These are phyloP conservation scores for Amphibolis antarctica DNA, from an alignment of 106 monocot genomes.

Conservation along the genomic window DNA sequence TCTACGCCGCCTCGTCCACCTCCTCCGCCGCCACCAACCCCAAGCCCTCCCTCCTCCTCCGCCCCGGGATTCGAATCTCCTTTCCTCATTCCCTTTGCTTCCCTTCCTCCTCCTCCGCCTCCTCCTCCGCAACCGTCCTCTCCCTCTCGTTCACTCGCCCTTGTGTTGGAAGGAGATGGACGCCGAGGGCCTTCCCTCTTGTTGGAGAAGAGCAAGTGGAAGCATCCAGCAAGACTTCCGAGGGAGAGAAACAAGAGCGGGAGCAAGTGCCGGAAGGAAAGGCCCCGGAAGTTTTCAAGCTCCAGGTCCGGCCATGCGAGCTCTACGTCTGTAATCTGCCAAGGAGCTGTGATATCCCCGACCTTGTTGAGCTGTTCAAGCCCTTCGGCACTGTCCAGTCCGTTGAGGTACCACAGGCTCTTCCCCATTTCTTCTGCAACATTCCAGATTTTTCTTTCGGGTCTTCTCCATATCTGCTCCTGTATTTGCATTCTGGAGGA, in stretches of 20 bases:
- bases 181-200: slow-evolving; percentile 8
- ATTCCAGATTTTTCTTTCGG: not conserved
- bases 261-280: not conserved
- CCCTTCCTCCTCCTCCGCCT: not conserved
- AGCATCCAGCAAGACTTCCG: not conserved
- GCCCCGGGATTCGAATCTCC: not conserved
- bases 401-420: slow-evolving; percentile 47
- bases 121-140: slow-evolving; percentile 3
- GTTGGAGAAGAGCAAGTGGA: slow-evolving; percentile 14
- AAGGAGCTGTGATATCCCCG: slow-evolving; percentile 47
- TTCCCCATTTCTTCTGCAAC: not conserved
- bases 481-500: no score
- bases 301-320: slow-evolving; percentile 39
- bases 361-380: slow-evolving; percentile 58
- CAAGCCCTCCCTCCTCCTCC: not conserved
- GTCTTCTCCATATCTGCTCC: no score
- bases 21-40: not conserved
- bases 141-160: not conserved
- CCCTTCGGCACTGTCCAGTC: slow-evolving; percentile 46
- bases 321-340: slow-evolving; percentile 81
- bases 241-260: slow-evolving; percentile 2
- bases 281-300: slow-evolving; percentile 6
- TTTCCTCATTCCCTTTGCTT: not conserved
- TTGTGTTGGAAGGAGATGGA: not conserved
- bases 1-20: not conserved